A percentile compares a stretch with the other conserved stretches of the same genome.
Evolutionary conservation across 371 early-diverging fungal genomes (phyloP).

Genomic region (Actinomortierella ambigua): DNA sequence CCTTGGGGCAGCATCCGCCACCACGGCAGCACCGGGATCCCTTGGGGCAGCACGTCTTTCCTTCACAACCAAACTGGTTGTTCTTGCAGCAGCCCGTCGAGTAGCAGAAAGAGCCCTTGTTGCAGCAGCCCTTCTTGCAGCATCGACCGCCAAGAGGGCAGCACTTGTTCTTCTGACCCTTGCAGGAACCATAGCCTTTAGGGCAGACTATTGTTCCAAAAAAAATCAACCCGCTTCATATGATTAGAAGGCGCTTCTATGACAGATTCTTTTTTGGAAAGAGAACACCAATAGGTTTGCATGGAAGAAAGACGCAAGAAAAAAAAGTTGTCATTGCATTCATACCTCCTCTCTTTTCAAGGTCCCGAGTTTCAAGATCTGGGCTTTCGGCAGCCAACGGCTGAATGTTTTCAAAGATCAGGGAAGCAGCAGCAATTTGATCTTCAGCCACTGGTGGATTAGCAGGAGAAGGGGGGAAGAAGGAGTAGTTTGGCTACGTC

Average conservation of each 20-base stretch:
- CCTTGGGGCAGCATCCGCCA: slow-evolving; percentile 3
- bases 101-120: slow-evolving; percentile 1
- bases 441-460: too few species aligned
- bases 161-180: neutral
- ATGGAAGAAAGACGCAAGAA: too few species aligned
- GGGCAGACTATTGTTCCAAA: neutral
- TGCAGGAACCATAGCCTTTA: neutral
- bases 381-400: neutral
- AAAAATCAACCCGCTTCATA: too few species aligned
- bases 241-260: too few species aligned
- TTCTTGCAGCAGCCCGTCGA: neutral
- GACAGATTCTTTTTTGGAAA: too few species aligned
- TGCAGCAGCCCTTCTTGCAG: slow-evolving; percentile 7
- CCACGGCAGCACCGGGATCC: slow-evolving; percentile 3
- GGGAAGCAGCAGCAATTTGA: neutral
- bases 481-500: too few species aligned
- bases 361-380: neutral
- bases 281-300: too few species aligned
- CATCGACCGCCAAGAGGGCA: neutral
- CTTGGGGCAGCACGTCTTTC: slow-evolving; percentile 2
- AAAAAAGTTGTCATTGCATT: too few species aligned
- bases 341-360: slow-evolving; percentile 8
- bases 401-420: neutral
- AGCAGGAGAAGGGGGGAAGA: too few species aligned
- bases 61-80: slow-evolving; percentile 2